Evolutionary conservation across 352 stramenopile genomes (phyloP).

Genomic region (Globisporangium megalacanthum): DNA sequence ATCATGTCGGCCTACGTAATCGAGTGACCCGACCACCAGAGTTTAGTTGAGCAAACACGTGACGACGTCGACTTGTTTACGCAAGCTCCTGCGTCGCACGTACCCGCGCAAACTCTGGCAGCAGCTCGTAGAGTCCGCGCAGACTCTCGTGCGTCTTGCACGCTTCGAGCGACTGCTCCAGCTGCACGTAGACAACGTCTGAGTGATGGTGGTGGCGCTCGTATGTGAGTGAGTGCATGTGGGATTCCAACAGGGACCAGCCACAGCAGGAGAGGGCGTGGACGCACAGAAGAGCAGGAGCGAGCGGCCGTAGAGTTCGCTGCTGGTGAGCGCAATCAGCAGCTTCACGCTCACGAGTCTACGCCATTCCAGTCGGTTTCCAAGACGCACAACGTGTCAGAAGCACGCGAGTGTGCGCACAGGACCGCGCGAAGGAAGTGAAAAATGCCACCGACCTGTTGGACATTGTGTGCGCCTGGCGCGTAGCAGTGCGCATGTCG

Average conservation of each 20-base stretch:
- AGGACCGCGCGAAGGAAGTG: not conserved
- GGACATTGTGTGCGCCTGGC: conserved; percentile 42
- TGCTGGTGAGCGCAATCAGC: conserved; percentile 56
- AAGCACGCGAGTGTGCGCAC: not conserved
- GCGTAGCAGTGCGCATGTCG: conserved; percentile 42
- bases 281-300: conserved; percentile 69
- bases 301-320: conserved; percentile 53
- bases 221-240: too few relatives aligned
- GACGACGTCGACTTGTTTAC: too few relatives aligned
- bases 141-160: conserved; percentile 42
- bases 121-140: conserved; percentile 29
- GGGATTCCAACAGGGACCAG: too few relatives aligned
- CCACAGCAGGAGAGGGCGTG: too few relatives aligned
- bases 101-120: conserved; percentile 42
- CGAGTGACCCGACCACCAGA: too few relatives aligned
- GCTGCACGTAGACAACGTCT: conserved; percentile 67
- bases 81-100: not conserved
- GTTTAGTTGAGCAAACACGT: too few relatives aligned
- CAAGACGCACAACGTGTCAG: not conserved
- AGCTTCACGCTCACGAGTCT: conserved; percentile 71
- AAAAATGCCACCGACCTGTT: conserved; percentile 36
- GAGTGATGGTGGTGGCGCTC: not conserved
- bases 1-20: conserved; percentile 42
- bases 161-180: conserved; percentile 43
- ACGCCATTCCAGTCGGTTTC: not conserved